Evolutionary conservation across 768 basidiomycete genomes (phyloP), one percentile per base, ranked within the genome.

Genomic region (Dictyophora rubrovolvata): DNA sequence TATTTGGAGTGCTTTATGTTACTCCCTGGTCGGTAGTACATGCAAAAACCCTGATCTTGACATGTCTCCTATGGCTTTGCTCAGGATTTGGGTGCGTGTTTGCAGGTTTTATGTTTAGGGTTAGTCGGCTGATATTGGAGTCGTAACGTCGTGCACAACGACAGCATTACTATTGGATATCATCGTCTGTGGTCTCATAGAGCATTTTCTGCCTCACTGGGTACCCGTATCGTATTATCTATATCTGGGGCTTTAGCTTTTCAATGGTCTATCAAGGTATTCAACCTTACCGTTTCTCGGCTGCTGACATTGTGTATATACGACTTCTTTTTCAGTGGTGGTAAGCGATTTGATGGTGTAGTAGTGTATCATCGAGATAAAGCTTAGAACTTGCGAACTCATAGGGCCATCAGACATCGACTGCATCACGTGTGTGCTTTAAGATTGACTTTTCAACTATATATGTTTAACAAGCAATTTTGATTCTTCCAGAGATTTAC

Each of bases 201-300:
- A 5, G 76, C 86, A 1, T 89, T 87, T 68, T 76, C 76, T n/a
- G 87, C 87, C 3, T 71, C 71, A 1, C 58, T 79, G 17, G 74
- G 73, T 9, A 79, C 87, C 42, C 77, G 87, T 12, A 63, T 83
- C 5, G 69, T 78, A 20, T 71, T 90, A 35, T 84, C 87, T 18
- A 70, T 79, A 23, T 71, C 89, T 67, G 87, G 89, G 0, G 79
- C 84, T 3, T 78, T 84, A 50, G 88, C 82, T 0, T 86, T 89
- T 63, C 87, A 90, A 65, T 88, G 87, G 2, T 87, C 85, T 48
- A 86, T 89, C 66, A 87, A 87, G 76, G 84, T 84, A 48, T n/a
- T n/a, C n/a, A 28, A 71, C 63, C 11, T 20, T 28, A 28, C 28
- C 2, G 2, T 3, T 28, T 28, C 18, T 33, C 46, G 42, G 64